A percentile compares a stretch with the other conserved stretches of the same genome.
phyloP scores from a whole-genome alignment of 148 eudicot species.

The Vaccinium corymbosum region DNA sequence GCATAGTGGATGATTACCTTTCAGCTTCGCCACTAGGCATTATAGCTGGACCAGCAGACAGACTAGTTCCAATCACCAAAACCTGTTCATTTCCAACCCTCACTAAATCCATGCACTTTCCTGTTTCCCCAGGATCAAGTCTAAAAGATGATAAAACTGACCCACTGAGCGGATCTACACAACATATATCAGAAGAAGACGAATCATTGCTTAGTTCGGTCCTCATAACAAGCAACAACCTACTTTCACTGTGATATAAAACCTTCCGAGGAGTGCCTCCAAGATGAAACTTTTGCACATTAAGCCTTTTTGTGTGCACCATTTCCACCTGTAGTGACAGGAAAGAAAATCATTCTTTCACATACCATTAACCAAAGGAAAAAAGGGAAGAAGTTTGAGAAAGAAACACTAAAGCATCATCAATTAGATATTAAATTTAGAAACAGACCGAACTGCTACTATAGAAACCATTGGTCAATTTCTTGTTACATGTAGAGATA shows the following conservation, averaged over 20 bases:
- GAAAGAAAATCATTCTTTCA: neutral
- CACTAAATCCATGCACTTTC: constrained; percentile 84
- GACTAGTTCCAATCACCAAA: constrained; percentile 86
- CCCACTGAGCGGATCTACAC: constrained; percentile 89
- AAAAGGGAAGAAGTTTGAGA: neutral
- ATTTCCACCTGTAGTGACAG: constrained; percentile 71
- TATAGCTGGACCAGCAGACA: constrained; percentile 81
- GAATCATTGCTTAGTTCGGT: constrained; percentile 67
- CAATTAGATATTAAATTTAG: neutral
- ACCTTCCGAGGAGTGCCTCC: constrained; percentile 95
- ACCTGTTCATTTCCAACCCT: constrained; percentile 72
- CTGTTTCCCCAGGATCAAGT: constrained; percentile 80
- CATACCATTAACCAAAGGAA: neutral
- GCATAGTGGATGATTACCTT: constrained; percentile 48
- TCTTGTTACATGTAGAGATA: neutral
- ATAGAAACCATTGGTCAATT: neutral
- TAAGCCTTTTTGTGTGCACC: constrained; percentile 85
- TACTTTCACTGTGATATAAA: constrained; percentile 85
- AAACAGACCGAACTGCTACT: neutral
- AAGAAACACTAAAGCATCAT: neutral
- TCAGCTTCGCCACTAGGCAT: constrained; percentile 99
- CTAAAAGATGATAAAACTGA: constrained; percentile 73
- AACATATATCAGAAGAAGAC: constrained; percentile 82
- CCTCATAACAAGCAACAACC: constrained; percentile 77
- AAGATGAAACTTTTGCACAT: constrained; percentile 92